phyloP scores from a whole-genome alignment of 139 green algal genomes.

The Micractinium sp. region DNA sequence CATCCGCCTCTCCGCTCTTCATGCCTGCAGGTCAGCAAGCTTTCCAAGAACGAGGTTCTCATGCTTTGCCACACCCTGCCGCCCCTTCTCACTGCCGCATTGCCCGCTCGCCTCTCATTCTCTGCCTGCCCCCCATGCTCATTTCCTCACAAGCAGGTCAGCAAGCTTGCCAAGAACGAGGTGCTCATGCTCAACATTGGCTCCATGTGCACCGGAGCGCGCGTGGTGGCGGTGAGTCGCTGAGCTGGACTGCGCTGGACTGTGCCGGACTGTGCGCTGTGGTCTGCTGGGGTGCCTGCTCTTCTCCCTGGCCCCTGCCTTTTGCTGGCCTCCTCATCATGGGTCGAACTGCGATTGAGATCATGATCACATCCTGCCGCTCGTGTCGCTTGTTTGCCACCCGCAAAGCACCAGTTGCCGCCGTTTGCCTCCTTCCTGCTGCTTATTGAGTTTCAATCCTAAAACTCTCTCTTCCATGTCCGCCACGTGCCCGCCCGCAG shows the following conservation, averaged over 20 bases:
- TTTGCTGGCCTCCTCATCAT: too few species aligned
- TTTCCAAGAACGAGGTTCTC: slow-evolving; percentile 97
- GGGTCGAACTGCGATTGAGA: too few species aligned
- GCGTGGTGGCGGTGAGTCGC: slow-evolving; percentile 87
- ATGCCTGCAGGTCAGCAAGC: slow-evolving; percentile 91
- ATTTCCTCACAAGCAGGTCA: slow-evolving; percentile 76
- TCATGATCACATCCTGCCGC: too few species aligned
- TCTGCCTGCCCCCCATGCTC: too few species aligned
- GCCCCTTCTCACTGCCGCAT: neutral
- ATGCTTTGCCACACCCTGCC: slow-evolving; percentile 75
- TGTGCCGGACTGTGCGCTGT: too few species aligned
- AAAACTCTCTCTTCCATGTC: neutral
- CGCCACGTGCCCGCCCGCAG: slow-evolving; percentile 14
- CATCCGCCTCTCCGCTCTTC: neutral
- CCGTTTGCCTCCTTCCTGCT: too few species aligned
- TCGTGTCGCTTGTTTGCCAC: too few species aligned
- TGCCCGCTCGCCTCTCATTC: too few species aligned
- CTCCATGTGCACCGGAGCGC: slow-evolving; percentile 97
- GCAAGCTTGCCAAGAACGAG: slow-evolving; percentile 97
- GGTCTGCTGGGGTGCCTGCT: too few species aligned
- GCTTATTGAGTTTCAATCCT: neutral
- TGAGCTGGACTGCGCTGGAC: neutral
- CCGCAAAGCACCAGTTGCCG: too few species aligned
- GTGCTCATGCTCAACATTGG: slow-evolving; percentile 99
- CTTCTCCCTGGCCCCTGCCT: neutral